These are phyloP conservation scores for Vitis rotundifolia DNA, from an alignment of 164 flowering plant genomes.

Conservation along the genomic window DNA sequence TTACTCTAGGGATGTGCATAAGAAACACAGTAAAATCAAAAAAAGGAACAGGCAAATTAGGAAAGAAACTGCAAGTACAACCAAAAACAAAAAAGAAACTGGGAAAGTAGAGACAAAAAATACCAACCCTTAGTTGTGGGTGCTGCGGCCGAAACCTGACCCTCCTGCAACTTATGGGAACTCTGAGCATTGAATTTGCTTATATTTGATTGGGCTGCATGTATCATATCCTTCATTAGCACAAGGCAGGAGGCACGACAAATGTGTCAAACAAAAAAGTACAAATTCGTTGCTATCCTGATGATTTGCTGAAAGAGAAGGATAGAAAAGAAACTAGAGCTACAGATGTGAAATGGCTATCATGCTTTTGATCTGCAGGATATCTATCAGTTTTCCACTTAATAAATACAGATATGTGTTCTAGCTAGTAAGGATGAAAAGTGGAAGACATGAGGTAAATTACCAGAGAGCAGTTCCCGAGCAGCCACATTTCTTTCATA, in stretches of 20 bases:
- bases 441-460: constrained; percentile 2
- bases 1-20: too few species aligned
- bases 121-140: constrained; percentile 61
- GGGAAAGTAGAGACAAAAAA: background rate
- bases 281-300: background rate
- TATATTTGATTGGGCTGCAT: constrained; percentile 48
- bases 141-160: constrained; percentile 40
- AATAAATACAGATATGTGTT: background rate
- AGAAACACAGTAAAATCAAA: background rate
- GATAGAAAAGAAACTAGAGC: too few species aligned
- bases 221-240: background rate
- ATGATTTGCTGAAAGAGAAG: background rate
- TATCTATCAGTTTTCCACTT: background rate
- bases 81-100: background rate
- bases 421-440: background rate
- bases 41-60: background rate
- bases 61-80: background rate
- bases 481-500: constrained; percentile 31
- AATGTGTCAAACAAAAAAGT: background rate
- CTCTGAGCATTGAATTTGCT: constrained; percentile 32
- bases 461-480: constrained; percentile 39
- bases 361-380: background rate
- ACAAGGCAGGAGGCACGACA: background rate
- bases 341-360: background rate
- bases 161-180: constrained; percentile 48